These are phyloP conservation scores for Exutisphaerella laricina DNA, from an alignment of 2,329 filamentous ascomycete genomes.

Conservation along the genomic window DNA sequence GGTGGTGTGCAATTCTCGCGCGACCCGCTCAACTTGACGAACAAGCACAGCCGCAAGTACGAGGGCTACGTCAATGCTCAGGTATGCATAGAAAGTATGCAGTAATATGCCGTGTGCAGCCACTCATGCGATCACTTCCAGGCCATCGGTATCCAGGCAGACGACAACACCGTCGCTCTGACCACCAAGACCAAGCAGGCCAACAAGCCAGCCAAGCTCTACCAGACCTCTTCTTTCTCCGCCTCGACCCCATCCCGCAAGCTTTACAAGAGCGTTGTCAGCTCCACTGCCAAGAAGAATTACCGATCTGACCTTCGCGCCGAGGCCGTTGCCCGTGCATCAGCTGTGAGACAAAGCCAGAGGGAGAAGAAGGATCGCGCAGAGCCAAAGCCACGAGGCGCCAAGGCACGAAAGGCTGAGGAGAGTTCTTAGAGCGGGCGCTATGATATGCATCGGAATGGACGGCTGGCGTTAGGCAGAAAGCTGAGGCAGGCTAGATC, in stretches of 20 bases:
- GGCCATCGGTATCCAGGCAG: conserved; percentile 75
- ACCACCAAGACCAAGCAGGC: conserved; percentile 69
- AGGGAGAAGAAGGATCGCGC: conserved; percentile 69
- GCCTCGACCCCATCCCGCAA: conserved; percentile 71
- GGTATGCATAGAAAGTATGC: conserved; percentile 49
- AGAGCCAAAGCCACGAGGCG: conserved; percentile 41
- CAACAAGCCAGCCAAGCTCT: conserved; percentile 66
- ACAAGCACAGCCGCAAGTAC: conserved; percentile 90
- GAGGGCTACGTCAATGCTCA: conserved; percentile 91
- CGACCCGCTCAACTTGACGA: conserved; percentile 88
- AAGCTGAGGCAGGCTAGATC: not conserved
- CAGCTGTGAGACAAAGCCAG: conserved; percentile 68
- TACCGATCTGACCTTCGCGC: conserved; percentile 60
- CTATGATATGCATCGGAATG: not conserved
- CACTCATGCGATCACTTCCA: conserved; percentile 33
- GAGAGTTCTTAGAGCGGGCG: conserved; percentile 3
- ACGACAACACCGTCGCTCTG: conserved; percentile 75
- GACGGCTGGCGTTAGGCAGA: not conserved
- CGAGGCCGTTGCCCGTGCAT: conserved; percentile 76
- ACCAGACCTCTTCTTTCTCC: conserved; percentile 63
- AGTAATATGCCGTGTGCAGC: too few species aligned
- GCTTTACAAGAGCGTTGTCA: conserved; percentile 85
- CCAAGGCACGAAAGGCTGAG: conserved; percentile 28
- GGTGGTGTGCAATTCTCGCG: conserved; percentile 87
- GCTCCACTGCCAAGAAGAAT: conserved; percentile 70